Evolutionary conservation across 108 stramenopile genomes (phyloP).

Genomic region (Chaetoceros tenuissimus): DNA sequence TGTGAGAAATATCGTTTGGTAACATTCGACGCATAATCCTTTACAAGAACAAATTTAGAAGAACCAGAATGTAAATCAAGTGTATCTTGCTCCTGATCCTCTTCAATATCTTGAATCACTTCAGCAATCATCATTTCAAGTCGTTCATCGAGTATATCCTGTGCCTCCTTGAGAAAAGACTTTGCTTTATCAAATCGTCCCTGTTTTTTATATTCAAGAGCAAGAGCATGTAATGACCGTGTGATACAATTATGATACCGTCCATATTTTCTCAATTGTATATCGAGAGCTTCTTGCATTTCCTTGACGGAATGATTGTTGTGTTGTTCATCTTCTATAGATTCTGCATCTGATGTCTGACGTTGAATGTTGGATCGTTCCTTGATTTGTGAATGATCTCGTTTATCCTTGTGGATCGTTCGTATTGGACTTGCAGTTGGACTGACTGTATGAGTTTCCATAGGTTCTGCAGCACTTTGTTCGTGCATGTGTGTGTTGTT

Average conservation of each 20-base stretch:
- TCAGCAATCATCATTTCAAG: not conserved
- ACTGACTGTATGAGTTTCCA: no score
- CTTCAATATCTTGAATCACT: not conserved
- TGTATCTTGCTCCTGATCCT: not conserved
- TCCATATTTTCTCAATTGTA: not conserved
- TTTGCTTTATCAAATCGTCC: not conserved
- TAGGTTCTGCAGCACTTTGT: no score
- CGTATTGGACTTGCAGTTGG: no score
- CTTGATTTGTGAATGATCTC: no score
- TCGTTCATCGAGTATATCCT: not conserved
- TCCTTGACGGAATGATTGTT: not conserved
- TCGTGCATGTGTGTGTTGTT: no score
- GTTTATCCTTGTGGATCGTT: no score
- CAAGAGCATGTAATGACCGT: not conserved
- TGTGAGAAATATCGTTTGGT: not conserved
- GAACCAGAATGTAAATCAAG: not conserved
- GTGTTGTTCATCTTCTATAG: not conserved
- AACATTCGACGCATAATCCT: not conserved
- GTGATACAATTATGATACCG: not conserved
- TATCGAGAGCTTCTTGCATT: not conserved
- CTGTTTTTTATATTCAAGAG: not conserved
- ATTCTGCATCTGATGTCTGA: no score
- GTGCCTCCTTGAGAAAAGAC: not conserved
- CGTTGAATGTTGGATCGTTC: no score
- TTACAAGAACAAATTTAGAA: not conserved